A percentile compares a stretch with the other conserved stretches of the same genome.
Evolutionary conservation across 768 basidiomycete species (phyloP).

Genomic region (Suillus sp.): DNA sequence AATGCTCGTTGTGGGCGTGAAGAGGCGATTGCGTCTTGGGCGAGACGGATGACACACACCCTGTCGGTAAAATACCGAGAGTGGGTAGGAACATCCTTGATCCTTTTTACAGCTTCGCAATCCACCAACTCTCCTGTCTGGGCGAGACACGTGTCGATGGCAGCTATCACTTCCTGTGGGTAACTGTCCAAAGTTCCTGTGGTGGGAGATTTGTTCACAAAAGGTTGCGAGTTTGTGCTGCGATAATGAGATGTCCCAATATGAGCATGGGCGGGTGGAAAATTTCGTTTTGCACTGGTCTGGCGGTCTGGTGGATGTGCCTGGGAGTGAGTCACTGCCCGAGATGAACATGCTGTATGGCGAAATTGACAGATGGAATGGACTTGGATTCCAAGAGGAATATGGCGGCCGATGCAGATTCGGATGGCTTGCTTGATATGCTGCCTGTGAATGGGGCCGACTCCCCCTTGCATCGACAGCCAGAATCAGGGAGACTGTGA

Average conservation of each 20-base stretch:
- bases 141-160: constrained; percentile 28
- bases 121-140: constrained; percentile 19
- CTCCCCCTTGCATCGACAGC: constrained; percentile 78
- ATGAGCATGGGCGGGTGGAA: constrained; percentile 10
- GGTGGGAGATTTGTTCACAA: not conserved
- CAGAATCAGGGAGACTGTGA: constrained; percentile 40
- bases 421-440: constrained; percentile 45
- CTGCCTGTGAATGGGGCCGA: constrained; percentile 54
- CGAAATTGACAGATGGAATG: constrained; percentile 15
- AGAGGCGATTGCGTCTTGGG: constrained; percentile 35
- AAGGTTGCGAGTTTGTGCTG: constrained; percentile 2
- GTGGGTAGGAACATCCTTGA: constrained; percentile 27
- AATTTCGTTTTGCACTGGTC: constrained; percentile 12
- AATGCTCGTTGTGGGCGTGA: constrained; percentile 44
- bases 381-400: constrained; percentile 17
- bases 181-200: constrained; percentile 18
- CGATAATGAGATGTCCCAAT: constrained; percentile 5
- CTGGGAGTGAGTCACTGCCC: constrained; percentile 20
- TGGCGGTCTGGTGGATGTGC: constrained; percentile 18
- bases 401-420: constrained; percentile 23
- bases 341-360: constrained; percentile 28
- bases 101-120: constrained; percentile 9
- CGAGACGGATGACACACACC: constrained; percentile 36
- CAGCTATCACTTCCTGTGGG: constrained; percentile 27
- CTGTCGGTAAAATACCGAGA: constrained; percentile 34